Evolutionary conservation across 805 yeast species (phyloP).

Genomic region (Candida loeiensis): DNA sequence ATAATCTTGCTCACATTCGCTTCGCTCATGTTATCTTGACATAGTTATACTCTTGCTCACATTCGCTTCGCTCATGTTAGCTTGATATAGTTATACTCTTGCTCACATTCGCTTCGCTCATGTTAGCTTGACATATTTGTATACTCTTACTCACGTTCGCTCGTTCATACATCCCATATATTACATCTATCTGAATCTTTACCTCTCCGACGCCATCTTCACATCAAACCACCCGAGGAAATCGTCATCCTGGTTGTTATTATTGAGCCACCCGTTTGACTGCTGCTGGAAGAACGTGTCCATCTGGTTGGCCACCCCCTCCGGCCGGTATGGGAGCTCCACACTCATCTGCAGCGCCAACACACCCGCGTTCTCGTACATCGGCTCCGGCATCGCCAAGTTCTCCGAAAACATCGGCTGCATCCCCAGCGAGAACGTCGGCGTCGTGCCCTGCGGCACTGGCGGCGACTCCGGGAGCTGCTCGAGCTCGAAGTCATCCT

Average conservation of each 20-base stretch:
- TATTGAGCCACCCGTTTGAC: constrained; percentile 78
- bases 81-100: no score
- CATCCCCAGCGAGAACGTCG: constrained; percentile 1
- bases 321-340: constrained; percentile 2
- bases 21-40: no score
- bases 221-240: constrained; percentile 92
- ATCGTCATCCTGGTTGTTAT: constrained; percentile 62
- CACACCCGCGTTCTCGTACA: not conserved
- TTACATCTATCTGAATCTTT: not conserved
- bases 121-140: no score
- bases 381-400: not conserved
- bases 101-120: no score
- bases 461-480: not conserved
- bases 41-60: no score
- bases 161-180: no score
- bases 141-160: no score
- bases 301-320: constrained; percentile 32
- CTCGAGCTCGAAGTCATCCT: constrained; percentile 1
- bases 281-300: constrained; percentile 75
- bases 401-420: constrained; percentile 9
- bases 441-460: not conserved
- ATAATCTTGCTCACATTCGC: no score
- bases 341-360: not conserved
- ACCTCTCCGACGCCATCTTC: constrained; percentile 31
- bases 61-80: no score